Conservation (phyloP, 371 early-diverging fungal species). For the Rhizopus sp. region DNA sequence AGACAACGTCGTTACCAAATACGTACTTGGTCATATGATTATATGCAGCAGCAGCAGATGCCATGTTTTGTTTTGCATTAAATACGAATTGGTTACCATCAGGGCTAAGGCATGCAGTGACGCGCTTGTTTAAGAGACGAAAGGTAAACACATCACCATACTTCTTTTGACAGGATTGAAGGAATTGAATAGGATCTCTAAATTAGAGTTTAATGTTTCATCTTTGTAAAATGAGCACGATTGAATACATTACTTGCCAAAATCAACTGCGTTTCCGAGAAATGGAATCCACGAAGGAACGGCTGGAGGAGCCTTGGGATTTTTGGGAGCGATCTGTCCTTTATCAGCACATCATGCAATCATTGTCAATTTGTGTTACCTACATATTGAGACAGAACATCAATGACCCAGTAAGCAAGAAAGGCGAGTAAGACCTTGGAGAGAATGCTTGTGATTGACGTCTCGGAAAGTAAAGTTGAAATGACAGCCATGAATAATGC, state of each 20-base stretch:
- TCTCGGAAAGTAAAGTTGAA: constrained; percentile 15
- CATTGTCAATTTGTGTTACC: neutral
- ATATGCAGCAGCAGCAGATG: constrained; percentile 94
- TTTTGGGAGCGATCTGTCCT: constrained; percentile 43
- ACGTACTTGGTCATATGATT: constrained; percentile 93
- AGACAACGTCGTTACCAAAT: constrained; percentile 94
- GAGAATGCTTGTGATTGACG: constrained; percentile 22
- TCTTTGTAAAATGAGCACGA: neutral
- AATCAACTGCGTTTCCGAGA: constrained; percentile 84
- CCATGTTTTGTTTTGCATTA: constrained; percentile 86
- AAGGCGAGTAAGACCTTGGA: constrained; percentile 34
- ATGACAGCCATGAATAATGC: constrained; percentile 28
- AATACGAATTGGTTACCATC: constrained; percentile 97
- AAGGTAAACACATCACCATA: constrained; percentile 95
- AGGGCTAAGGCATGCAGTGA: constrained; percentile 89
- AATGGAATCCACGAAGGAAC: constrained; percentile 89
- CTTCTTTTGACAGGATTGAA: constrained; percentile 64
- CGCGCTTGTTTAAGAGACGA: constrained; percentile 86
- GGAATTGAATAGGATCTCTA: constrained; percentile 83
- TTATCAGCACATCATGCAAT: neutral
- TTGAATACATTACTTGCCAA: constrained; percentile 65
- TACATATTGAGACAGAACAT: constrained; percentile 50
- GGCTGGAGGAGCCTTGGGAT: constrained; percentile 76
- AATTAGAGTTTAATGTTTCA: neutral
- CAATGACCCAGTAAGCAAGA: constrained; percentile 33